Percentiles rank a stretch among this genome's conserved stretches.
Evolutionary conservation across 2,329 filamentous ascomycete species (phyloP).

Genomic region (Diaporthe helianthi): DNA sequence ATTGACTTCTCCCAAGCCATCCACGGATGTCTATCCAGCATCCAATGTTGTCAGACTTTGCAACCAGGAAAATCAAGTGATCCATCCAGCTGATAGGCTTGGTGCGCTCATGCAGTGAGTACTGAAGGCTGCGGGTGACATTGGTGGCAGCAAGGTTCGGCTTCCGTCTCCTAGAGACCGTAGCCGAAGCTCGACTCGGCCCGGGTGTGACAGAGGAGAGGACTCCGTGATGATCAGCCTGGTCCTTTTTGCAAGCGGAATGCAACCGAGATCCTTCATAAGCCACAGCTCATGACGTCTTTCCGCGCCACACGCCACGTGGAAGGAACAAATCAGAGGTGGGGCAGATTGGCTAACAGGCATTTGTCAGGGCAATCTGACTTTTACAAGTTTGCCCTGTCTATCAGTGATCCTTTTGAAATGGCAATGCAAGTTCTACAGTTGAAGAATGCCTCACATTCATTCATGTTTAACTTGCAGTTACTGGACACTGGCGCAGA

Average conservation of each 20-base stretch:
- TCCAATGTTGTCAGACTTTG: too few species aligned
- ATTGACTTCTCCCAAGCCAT: too few species aligned
- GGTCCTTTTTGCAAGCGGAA: neutral
- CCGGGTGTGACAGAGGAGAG: neutral
- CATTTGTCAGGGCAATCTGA: neutral
- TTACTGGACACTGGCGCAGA: neutral
- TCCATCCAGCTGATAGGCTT: accelerated
- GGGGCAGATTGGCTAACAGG: neutral
- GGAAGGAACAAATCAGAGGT: too few species aligned
- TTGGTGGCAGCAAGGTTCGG: neutral
- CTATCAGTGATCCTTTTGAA: neutral
- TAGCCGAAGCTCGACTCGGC: neutral
- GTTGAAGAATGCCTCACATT: neutral
- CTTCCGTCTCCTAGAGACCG: neutral
- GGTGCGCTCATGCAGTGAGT: neutral
- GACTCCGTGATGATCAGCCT: neutral
- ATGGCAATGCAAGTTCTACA: neutral
- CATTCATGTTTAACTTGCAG: neutral
- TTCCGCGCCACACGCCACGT: slow-evolving; percentile 3
- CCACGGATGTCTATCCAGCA: too few species aligned
- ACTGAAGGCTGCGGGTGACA: neutral
- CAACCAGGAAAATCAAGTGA: too few species aligned
- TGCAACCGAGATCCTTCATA: neutral
- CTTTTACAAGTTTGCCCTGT: neutral
- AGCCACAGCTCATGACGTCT: slow-evolving; percentile 21